Evolutionary conservation across 2,329 filamentous ascomycete species (phyloP), one percentile per base, ranked within the genome.

Genomic region (Truncatella angustata): DNA sequence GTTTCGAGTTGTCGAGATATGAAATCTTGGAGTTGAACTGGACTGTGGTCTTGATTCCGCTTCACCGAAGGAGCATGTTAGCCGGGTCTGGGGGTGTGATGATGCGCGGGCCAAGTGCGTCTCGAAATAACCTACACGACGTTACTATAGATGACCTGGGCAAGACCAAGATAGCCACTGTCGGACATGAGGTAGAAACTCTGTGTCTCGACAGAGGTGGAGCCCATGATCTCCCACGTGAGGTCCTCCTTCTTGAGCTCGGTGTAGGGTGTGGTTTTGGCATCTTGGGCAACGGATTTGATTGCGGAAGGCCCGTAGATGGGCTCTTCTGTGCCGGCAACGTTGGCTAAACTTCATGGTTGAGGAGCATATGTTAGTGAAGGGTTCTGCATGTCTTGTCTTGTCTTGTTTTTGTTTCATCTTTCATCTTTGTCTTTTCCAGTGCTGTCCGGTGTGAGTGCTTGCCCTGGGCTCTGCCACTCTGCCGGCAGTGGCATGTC

Each of bases 1-100:
- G 84, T 66, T 88, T 87, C 58, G 85, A 81, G 59, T 79, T 77
- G 62, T 88, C 86, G 54, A 84, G 79, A 69, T 88, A 89, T 76
- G 93, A 95, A 71, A 97, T 81, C 79, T 97, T 97, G 72, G 82
- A 84, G 77, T 90, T 97, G 82, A 97, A 96, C 74, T 97, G 93
- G 67, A 84, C 86, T 23, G 93, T 99, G 39, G 88, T 92, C 63
- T 88, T 88, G 59, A 99, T 84, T 69, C 93, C 92, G 62, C 92
- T 96, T 66, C 59, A 56, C 14, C 49, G n/a, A n/a, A n/a, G n/a
- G n/a, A n/a, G n/a, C 18, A 32, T 28, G 52, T 58, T 54, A 63
- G 62, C 55, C 55, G 44, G n/a, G n/a, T n/a, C n/a, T n/a, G n/a
- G n/a, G n/a, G n/a, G n/a, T n/a, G n/a, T n/a, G n/a, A n/a, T n/a